Evolutionary conservation across 2,329 filamentous ascomycete species (phyloP).

Genomic region (Epichloe typhina): DNA sequence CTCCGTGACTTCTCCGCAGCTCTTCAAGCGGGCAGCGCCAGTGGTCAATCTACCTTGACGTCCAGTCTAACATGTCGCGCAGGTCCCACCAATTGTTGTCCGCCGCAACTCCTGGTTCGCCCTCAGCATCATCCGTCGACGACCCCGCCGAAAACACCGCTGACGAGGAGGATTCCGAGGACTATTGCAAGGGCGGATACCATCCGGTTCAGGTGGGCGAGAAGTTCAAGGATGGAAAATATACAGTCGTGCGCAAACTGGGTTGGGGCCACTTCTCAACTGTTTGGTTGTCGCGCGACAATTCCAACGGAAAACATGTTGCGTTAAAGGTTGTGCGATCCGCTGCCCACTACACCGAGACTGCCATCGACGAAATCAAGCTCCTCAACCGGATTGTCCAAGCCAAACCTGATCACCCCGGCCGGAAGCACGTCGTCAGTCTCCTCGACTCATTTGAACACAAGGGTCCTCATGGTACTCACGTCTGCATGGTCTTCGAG

Average conservation of each 20-base stretch:
- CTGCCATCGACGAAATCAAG: slow-evolving; percentile 97
- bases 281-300: slow-evolving; percentile 76
- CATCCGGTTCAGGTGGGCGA: slow-evolving; percentile 91
- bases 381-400: slow-evolving; percentile 92
- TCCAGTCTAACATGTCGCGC: slow-evolving; percentile 3
- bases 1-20: neutral
- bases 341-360: slow-evolving; percentile 96
- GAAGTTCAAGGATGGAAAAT: slow-evolving; percentile 94
- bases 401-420: slow-evolving; percentile 87
- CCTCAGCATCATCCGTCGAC: slow-evolving; percentile 67
- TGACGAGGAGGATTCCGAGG: slow-evolving; percentile 96
- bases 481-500: slow-evolving; percentile 99
- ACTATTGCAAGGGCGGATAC: slow-evolving; percentile 98
- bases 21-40: slow-evolving; percentile 5
- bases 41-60: slow-evolving; percentile 7
- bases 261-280: slow-evolving; percentile 99
- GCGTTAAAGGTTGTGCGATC: slow-evolving; percentile 96
- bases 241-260: slow-evolving; percentile 89
- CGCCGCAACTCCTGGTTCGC: slow-evolving; percentile 54
- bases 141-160: slow-evolving; percentile 83
- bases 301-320: slow-evolving; percentile 81
- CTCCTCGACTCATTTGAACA: slow-evolving; percentile 95
- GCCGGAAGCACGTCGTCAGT: slow-evolving; percentile 89
- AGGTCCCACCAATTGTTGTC: slow-evolving; percentile 44
- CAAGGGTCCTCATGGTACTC: slow-evolving; percentile 88